These are phyloP conservation scores for Mycosphaerella sp. DNA, from an alignment of 2,329 filamentous ascomycete genomes.

Conservation along the genomic window DNA sequence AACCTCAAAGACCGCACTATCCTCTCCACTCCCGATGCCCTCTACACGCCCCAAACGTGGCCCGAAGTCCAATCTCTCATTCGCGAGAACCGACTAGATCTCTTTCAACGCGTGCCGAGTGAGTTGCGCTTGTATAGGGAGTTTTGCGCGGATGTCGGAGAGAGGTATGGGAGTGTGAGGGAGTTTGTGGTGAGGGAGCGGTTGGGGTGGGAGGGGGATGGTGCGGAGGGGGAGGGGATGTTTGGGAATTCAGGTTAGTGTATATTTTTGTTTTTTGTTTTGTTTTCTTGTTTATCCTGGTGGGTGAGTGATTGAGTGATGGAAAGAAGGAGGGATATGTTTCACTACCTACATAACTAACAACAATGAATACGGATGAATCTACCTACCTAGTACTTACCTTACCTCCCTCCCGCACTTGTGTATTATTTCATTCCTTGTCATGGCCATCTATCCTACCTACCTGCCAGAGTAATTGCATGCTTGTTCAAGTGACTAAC, in stretches of 20 bases:
- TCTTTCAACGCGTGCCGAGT: slow-evolving; percentile 69
- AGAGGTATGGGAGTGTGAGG: slow-evolving; percentile 68
- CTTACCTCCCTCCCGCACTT: no score
- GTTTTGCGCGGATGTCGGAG: slow-evolving; percentile 58
- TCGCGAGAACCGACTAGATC: slow-evolving; percentile 60
- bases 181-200: slow-evolving; percentile 66
- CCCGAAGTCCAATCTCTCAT: slow-evolving; percentile 59
- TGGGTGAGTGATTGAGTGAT: no score
- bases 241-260: no score
- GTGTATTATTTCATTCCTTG: no score
- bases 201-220: slow-evolving; percentile 56
- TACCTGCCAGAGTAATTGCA: background rate
- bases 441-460: background rate
- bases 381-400: no score
- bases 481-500: background rate
- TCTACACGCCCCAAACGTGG: slow-evolving; percentile 63
- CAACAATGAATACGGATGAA: no score
- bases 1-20: slow-evolving; percentile 63
- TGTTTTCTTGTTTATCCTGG: no score
- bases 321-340: no score
- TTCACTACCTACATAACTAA: no score
- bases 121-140: slow-evolving; percentile 71
- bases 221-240: no score
- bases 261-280: no score
- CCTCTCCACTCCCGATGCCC: slow-evolving; percentile 61